Conservation (phyloP, 495 filamentous ascomycete genomes). For the Tetracladium marchalianum region DNA sequence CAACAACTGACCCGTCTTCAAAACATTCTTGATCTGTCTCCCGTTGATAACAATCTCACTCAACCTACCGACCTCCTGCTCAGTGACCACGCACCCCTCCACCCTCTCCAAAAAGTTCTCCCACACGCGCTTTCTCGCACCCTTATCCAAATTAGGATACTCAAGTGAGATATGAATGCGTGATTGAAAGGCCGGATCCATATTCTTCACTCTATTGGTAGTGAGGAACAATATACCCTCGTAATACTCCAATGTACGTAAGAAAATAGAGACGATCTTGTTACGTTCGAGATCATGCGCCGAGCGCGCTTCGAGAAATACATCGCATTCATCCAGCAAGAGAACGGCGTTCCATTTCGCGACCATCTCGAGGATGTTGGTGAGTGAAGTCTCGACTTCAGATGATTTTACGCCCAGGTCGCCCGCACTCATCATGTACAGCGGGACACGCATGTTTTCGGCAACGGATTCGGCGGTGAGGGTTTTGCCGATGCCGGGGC, state of each 20-base stretch:
- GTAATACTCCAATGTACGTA: conserved; percentile 52
- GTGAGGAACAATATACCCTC: conserved; percentile 70
- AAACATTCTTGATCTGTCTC: conserved; percentile 51
- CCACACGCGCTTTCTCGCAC: conserved; percentile 72
- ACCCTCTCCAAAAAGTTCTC: conserved; percentile 56
- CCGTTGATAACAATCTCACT: conserved; percentile 70
- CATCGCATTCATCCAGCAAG: conserved; percentile 67
- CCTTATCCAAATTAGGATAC: conserved; percentile 62
- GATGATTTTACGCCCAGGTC: conserved; percentile 68
- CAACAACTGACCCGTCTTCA: conserved; percentile 28
- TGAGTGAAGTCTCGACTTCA: conserved; percentile 60
- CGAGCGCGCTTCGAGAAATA: conserved; percentile 64
- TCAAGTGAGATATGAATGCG: conserved; percentile 56
- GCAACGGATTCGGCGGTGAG: conserved; percentile 79
- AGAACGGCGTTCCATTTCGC: conserved; percentile 79
- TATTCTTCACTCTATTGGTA: conserved; percentile 69
- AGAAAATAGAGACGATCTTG: conserved; percentile 64
- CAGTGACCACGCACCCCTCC: conserved; percentile 47
- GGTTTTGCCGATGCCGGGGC: conserved; percentile 79
- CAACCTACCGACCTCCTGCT: conserved; percentile 55
- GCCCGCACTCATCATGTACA: conserved; percentile 74
- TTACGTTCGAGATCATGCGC: conserved; percentile 62
- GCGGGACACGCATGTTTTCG: conserved; percentile 64
- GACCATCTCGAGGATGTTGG: conserved; percentile 72
- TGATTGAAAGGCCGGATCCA: conserved; percentile 51